These are phyloP conservation scores for Talaromyces proteolyticus DNA, from an alignment of 495 filamentous ascomycete species.

Conservation along the genomic window DNA sequence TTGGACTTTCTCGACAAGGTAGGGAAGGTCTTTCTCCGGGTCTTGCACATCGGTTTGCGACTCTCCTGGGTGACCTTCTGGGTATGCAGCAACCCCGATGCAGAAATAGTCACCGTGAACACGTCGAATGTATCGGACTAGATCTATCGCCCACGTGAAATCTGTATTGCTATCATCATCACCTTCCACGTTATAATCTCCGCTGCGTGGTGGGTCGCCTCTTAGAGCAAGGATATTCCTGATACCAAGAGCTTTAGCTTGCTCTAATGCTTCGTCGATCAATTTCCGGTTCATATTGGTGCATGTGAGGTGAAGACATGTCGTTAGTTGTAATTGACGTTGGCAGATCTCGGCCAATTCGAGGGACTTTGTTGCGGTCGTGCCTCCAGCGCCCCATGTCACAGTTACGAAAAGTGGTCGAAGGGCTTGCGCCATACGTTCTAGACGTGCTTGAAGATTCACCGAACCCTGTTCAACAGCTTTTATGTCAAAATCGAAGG, in stretches of 20 bases:
- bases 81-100: constrained; percentile 89
- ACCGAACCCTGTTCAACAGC: constrained; percentile 61
- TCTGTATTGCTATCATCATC: constrained; percentile 66
- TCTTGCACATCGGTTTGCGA: constrained; percentile 74
- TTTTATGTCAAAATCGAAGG: constrained; percentile 11
- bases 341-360: constrained; percentile 96
- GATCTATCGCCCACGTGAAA: constrained; percentile 84
- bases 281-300: constrained; percentile 90
- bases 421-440: constrained; percentile 88
- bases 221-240: constrained; percentile 90
- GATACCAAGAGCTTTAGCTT: constrained; percentile 88
- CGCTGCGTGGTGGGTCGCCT: constrained; percentile 86
- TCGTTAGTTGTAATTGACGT: constrained; percentile 83
- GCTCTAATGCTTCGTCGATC: constrained; percentile 83
- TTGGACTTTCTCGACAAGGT: constrained; percentile 81
- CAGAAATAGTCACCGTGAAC: constrained; percentile 94
- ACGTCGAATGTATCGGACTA: constrained; percentile 83
- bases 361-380: constrained; percentile 81
- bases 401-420: constrained; percentile 94
- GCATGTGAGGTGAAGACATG: constrained; percentile 93
- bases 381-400: constrained; percentile 96
- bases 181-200: constrained; percentile 72
- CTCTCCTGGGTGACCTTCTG: constrained; percentile 94
- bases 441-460: constrained; percentile 86
- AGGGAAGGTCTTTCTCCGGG: constrained; percentile 75